A percentile compares a stretch with the other conserved stretches of the same genome.
Evolutionary conservation across 495 filamentous ascomycete species (phyloP).

Genomic region (Neurospora sp.): DNA sequence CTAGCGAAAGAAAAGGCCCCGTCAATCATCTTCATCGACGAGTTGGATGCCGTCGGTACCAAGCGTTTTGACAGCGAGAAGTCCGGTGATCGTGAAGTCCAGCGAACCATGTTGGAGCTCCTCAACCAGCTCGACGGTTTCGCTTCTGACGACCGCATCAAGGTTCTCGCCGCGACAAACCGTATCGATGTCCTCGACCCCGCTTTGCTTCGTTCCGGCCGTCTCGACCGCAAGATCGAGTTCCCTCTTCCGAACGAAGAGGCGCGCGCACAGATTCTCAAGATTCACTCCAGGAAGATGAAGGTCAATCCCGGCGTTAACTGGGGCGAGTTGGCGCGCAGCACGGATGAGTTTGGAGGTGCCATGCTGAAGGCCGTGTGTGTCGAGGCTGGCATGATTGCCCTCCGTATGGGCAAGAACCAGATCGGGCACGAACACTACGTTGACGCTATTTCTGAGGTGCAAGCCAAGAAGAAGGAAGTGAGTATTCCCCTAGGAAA

Average conservation of each 20-base stretch:
- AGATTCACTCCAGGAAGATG: conserved; percentile 98
- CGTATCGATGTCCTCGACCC: conserved; percentile 96
- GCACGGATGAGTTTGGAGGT: conserved; percentile 98
- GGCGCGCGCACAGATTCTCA: conserved; percentile 90
- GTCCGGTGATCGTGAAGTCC: conserved; percentile 94
- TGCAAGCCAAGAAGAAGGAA: conserved; percentile 97
- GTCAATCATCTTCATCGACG: conserved; percentile 99
- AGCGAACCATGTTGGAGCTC: conserved; percentile 97
- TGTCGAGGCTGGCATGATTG: conserved; percentile 99
- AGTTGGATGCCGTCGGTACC: conserved; percentile 92
- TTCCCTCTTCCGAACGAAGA: conserved; percentile 99
- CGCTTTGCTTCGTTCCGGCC: conserved; percentile 83
- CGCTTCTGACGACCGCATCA: conserved; percentile 97
- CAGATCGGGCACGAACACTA: conserved; percentile 98
- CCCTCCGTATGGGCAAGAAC: conserved; percentile 77
- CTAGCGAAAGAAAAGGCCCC: conserved; percentile 97
- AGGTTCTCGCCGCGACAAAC: conserved; percentile 96
- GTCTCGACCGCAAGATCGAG: conserved; percentile 97
- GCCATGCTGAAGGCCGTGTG: conserved; percentile 97
- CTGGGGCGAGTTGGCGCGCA: conserved; percentile 90
- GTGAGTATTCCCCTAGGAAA: conserved; percentile 28
- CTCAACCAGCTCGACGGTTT: conserved; percentile 99
- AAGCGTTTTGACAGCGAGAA: conserved; percentile 99
- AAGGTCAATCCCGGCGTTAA: conserved; percentile 88
- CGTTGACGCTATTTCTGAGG: conserved; percentile 95